Evolutionary conservation across 1,284 basidiomycete genomes (phyloP).

Genomic region (Peniophora sp.): DNA sequence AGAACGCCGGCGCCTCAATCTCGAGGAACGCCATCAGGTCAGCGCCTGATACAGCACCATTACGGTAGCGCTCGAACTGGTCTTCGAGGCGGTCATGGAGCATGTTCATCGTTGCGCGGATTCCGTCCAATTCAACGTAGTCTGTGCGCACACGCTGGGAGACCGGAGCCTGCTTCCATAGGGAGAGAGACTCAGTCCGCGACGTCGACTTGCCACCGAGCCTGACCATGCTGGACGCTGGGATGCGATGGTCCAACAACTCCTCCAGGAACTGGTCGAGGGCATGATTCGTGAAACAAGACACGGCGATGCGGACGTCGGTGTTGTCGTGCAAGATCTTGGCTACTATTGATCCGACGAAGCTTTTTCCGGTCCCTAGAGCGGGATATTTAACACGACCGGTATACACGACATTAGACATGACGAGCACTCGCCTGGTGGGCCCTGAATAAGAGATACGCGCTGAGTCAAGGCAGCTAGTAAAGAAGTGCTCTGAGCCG

Average conservation of each 20-base stretch:
- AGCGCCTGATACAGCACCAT: slow-evolving; percentile 12
- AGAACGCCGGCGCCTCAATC: slow-evolving; percentile 29
- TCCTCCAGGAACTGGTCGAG: slow-evolving; percentile 57
- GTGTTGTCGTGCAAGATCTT: slow-evolving; percentile 45
- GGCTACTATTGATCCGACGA: slow-evolving; percentile 54
- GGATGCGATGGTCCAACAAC: slow-evolving; percentile 50
- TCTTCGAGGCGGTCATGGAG: slow-evolving; percentile 19
- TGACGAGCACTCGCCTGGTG: slow-evolving; percentile 37
- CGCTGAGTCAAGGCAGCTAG: slow-evolving; percentile 42
- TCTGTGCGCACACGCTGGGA: slow-evolving; percentile 20
- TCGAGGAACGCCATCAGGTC: slow-evolving; percentile 17
- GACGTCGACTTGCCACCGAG: slow-evolving; percentile 47
- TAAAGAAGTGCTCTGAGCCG: slow-evolving; percentile 40
- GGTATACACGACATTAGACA: slow-evolving; percentile 9
- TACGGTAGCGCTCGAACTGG: slow-evolving; percentile 24
- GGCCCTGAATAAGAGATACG: slow-evolving; percentile 55
- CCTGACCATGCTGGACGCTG: slow-evolving; percentile 34
- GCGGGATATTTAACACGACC: neutral
- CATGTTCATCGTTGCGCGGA: slow-evolving; percentile 20
- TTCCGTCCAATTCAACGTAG: slow-evolving; percentile 30
- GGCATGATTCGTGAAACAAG: slow-evolving; percentile 64
- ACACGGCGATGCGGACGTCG: slow-evolving; percentile 42
- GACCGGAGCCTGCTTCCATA: slow-evolving; percentile 26
- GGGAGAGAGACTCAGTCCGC: slow-evolving; percentile 31
- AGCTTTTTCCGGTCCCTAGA: slow-evolving; percentile 60